phyloP scores from a whole-genome alignment of 1,284 basidiomycete genomes.

The Macrocystidia cucumis region DNA sequence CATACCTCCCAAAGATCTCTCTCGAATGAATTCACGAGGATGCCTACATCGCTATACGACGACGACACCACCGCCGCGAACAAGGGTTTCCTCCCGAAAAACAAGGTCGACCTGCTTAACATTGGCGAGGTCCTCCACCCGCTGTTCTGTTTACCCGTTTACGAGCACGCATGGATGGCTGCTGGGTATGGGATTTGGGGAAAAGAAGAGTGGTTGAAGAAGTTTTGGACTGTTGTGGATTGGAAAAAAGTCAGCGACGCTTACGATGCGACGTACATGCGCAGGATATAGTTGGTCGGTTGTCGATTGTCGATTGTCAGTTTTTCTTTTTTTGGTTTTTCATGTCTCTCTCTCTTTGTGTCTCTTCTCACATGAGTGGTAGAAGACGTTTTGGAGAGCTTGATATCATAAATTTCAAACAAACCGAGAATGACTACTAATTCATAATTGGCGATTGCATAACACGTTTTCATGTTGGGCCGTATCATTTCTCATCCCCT shows the following conservation, averaged over 20 bases:
- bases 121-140: constrained; percentile 62
- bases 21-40: background rate
- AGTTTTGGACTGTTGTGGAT: constrained; percentile 87
- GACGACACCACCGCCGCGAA: constrained; percentile 12
- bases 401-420: too few relatives aligned
- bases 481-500: too few relatives aligned
- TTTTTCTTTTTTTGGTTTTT: too few relatives aligned
- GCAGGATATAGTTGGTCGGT: too few relatives aligned
- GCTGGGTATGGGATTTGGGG: constrained; percentile 93
- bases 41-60: constrained; percentile 7
- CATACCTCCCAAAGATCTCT: constrained; percentile 12
- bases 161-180: constrained; percentile 89
- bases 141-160: constrained; percentile 78
- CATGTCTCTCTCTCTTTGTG: too few relatives aligned
- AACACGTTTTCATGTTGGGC: too few relatives aligned
- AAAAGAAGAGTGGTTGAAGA: constrained; percentile 82
- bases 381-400: too few relatives aligned
- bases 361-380: too few relatives aligned
- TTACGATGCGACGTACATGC: constrained; percentile 12
- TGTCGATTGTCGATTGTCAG: too few relatives aligned
- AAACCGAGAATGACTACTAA: too few relatives aligned
- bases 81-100: constrained; percentile 9
- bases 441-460: too few relatives aligned
- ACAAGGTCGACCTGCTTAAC: constrained; percentile 17
- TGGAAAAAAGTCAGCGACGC: constrained; percentile 64